phyloP scores from a whole-genome alignment of 2,329 filamentous ascomycete genomes.

The Metarhizium guizhouense region DNA sequence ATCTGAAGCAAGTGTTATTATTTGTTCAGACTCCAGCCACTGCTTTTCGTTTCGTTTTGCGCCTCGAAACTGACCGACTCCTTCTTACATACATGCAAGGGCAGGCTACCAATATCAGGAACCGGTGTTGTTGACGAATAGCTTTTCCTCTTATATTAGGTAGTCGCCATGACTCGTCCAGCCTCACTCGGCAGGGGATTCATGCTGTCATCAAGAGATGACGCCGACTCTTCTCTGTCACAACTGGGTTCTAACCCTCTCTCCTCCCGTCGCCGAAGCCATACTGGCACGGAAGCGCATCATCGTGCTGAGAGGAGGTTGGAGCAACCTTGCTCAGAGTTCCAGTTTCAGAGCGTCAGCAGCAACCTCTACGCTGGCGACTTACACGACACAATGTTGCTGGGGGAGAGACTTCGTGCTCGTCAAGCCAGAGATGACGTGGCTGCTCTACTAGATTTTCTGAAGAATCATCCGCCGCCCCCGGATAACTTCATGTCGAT shows the following conservation, averaged over 20 bases:
- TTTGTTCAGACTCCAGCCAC: constrained; percentile 1
- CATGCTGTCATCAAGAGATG: constrained; percentile 1
- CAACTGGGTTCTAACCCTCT: constrained; percentile 5
- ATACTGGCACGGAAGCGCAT: neutral
- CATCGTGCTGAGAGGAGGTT: neutral
- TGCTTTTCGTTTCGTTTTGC: neutral
- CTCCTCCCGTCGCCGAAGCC: constrained; percentile 4
- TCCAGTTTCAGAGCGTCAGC: neutral
- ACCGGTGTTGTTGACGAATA: neutral
- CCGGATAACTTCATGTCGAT: constrained; percentile 41
- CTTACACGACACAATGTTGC: constrained; percentile 2
- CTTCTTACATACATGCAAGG: neutral
- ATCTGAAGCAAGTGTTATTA: neutral
- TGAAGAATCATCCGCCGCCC: constrained; percentile 39
- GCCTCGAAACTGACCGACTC: neutral
- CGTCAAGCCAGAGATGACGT: constrained; percentile 17
- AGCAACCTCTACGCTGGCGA: constrained; percentile 3
- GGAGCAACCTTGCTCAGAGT: neutral
- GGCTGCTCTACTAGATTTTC: constrained; percentile 36
- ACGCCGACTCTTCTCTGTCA: neutral
- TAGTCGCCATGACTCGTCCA: constrained; percentile 2
- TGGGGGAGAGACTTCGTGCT: constrained; percentile 9
- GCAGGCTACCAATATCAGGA: neutral
- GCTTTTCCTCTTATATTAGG: neutral
- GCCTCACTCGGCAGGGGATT: neutral